Base-by-base conservation (phyloP, 768 basidiomycete species). In the Lactifluus echinatus region DNA sequence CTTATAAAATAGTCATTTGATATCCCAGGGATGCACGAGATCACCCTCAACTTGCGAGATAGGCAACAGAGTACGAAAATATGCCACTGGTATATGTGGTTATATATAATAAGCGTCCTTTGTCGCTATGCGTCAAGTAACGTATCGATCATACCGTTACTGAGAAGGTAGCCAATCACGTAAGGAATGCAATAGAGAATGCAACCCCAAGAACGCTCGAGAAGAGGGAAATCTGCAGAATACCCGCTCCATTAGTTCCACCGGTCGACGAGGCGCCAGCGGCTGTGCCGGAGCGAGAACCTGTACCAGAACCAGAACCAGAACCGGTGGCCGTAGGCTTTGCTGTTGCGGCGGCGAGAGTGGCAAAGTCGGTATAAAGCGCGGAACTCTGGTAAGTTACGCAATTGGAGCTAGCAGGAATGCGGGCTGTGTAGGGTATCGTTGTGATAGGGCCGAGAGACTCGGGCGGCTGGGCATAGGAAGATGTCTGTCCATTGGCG, bases 391-490 rank as follows among this genome's bases (percentile, higher is more conserved):
- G 51, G 64, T 66, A 73, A 11, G 73, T 71, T 39, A 69, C 65
- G 56, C 79, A 80, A 66, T 73, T 74, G 54, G 74, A 75, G 33
- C 76, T 75, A 8, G 76, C 53, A 10, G 77, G 74, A 15, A 70
- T 51, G 2, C 48, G 56, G 2, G 78, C 65, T 2, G 68, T 66
- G 66, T 79, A 80, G 0, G 79, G 79, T n/a, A 78, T 64, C 1
- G 66, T 61, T 15, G 68, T 65, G 62, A 77, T 76, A n/a, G 72
- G 62, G 28, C 76, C 77, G 45, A 75, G 66, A 2, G 75, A 73
- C 64, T 79, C 78, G 21, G 76, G 64, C 43, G 78, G 79, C 66
- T 79, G 78, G 42, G 67, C 61, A 66, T 76, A 80, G 12, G 79
- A 77, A 28, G 64, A 11, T 14, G 73, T 72, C 47, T 68, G 64